Base-by-base conservation (phyloP, 495 filamentous ascomycete genomes). In the Hypoxylon rickii region DNA sequence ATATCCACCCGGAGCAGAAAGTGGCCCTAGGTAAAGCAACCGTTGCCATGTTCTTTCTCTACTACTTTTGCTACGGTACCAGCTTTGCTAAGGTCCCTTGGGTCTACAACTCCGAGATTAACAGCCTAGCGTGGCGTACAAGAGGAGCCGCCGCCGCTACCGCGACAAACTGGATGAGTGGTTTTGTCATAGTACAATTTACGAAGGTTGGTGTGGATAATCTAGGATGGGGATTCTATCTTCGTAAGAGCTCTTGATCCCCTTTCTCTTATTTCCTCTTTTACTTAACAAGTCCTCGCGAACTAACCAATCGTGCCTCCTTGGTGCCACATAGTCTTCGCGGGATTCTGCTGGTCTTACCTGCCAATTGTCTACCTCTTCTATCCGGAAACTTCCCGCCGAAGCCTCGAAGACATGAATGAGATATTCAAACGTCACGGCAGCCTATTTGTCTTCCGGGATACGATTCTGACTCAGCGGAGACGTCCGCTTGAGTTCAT, bases 51-150 rank as follows among this genome's bases (percentile, higher is more conserved):
- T 68, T 71, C 58, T 71, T 74, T 32, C 57, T 71, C 6, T 70
- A 71, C 50, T 70, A 68, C 42, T 64, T 69, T 55, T 70, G 63
- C 56, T 74, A 66, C 41, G 69, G 70, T 16, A 70, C 63, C 10
- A 67, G 61, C 33, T 70, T 60, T 16, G 55, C 58, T n/a, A 69
- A 68, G 24, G 69, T 73, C 29, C 67, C 72, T 19, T 76, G 73
- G 71, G 61, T 76, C n/a, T 76, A 72, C 55, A 63, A 67, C 34
- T 67, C 73, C 3, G 73, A 76, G 51, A 59, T 76, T 52, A 75
- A 73, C 50, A 71, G 69, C n/a, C 60, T 76, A 2, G 57, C 55
- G 13, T 68, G 68, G 72, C 64, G 73, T n/a, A 66, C 67, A 1
- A 65, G 61, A 12, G 73, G 71, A 26, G 71, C 71, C 15, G 65